A percentile compares a stretch with the other conserved stretches of the same genome.
phyloP scores from a whole-genome alignment of 192 early-diverging fungal genomes.

The Polychytrium aggregatum region DNA sequence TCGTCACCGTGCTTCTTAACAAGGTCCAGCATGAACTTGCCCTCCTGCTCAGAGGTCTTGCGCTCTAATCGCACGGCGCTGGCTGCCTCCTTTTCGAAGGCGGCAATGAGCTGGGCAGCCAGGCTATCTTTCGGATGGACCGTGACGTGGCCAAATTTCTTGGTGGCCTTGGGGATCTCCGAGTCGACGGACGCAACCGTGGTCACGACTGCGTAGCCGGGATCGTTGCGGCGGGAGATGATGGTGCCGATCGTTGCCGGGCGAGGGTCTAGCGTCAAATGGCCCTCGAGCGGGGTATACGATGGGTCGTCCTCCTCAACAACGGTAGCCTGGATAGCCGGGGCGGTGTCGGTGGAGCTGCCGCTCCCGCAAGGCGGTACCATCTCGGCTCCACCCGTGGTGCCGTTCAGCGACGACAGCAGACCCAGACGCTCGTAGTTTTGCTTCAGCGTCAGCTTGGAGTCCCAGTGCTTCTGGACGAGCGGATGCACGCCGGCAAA shows the following conservation, averaged over 20 bases:
- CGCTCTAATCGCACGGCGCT: slow-evolving; percentile 4
- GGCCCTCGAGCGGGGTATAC: not conserved
- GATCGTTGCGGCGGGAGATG: not conserved
- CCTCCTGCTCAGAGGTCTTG: slow-evolving; percentile 29
- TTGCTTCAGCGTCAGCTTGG: slow-evolving; percentile 35
- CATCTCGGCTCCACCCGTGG: slow-evolving; percentile 32
- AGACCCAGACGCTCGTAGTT: slow-evolving; percentile 42
- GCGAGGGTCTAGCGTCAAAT: slow-evolving; percentile 11
- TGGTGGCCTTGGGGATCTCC: not conserved
- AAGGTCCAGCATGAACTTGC: slow-evolving; percentile 17
- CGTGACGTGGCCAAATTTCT: not conserved
- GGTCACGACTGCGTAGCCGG: not conserved
- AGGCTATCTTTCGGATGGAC: not conserved
- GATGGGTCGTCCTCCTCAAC: slow-evolving; percentile 12
- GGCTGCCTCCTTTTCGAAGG: slow-evolving; percentile 14
- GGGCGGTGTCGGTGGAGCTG: slow-evolving; percentile 5
- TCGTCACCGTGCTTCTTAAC: slow-evolving; percentile 27
- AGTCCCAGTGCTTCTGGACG: slow-evolving; percentile 36
- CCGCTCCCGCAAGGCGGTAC: too few relatives aligned
- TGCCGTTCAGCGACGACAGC: slow-evolving; percentile 31
- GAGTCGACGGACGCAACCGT: not conserved
- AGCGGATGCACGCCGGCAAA: slow-evolving; percentile 26
- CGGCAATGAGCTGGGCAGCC: slow-evolving; percentile 5
- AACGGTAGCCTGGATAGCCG: not conserved
- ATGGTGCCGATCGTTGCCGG: slow-evolving; percentile 5